Percentiles rank a stretch among this genome's conserved stretches.
Conservation (phyloP, 352 stramenopile genomes). For the Phytophthora pisi region DNA sequence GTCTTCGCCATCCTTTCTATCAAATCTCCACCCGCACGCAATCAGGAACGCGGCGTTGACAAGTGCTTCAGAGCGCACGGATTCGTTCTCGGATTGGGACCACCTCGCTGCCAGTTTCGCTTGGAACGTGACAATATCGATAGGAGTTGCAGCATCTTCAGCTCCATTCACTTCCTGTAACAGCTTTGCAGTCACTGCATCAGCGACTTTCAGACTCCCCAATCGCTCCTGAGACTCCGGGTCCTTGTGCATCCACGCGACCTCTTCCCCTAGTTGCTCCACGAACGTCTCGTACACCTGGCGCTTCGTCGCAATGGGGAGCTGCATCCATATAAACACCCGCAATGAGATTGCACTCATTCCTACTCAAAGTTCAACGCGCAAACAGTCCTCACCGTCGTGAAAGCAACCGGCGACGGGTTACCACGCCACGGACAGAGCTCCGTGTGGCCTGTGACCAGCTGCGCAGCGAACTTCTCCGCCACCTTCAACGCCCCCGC, state of each 20-base stretch:
- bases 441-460: constrained; percentile 46
- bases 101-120: constrained; percentile 20
- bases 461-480: constrained; percentile 41
- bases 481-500: constrained; percentile 44
- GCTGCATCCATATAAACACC: constrained; percentile 18
- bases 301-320: constrained; percentile 41
- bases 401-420: constrained; percentile 60
- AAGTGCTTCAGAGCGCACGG: constrained; percentile 20
- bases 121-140: constrained; percentile 17
- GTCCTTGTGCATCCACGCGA: constrained; percentile 21
- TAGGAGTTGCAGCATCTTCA: not conserved
- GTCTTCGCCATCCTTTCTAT: constrained; percentile 11
- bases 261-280: constrained; percentile 20
- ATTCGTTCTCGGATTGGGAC: constrained; percentile 10
- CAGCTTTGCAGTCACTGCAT: constrained; percentile 19
- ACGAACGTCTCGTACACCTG: constrained; percentile 39
- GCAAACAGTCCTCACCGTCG: constrained; percentile 37
- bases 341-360: not conserved
- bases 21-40: constrained; percentile 49
- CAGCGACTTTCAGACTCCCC: constrained; percentile 15
- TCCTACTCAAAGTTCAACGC: not conserved
- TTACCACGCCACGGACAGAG: constrained; percentile 70
- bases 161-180: constrained; percentile 13
- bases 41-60: constrained; percentile 42
- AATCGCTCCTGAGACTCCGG: constrained; percentile 25